phyloP scores from a whole-genome alignment of 2,329 filamentous ascomycete species.

The Botrytis fabae region DNA sequence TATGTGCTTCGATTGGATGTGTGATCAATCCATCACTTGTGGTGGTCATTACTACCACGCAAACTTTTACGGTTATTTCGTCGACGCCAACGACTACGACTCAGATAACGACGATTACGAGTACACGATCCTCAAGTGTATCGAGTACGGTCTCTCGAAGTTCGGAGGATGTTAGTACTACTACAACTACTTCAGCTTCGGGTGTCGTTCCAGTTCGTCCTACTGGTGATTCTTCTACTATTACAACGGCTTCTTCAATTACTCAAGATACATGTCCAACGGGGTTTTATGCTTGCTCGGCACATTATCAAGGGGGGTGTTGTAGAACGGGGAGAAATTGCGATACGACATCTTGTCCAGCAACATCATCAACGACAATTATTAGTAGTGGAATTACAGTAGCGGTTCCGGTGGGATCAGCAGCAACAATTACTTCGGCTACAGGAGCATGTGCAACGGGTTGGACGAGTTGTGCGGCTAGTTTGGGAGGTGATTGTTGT shows the following conservation, averaged over 20 bases:
- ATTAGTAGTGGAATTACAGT: slow-evolving; percentile 69
- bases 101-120: slow-evolving; percentile 40
- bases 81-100: slow-evolving; percentile 21
- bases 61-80: slow-evolving; percentile 26
- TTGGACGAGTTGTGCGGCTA: slow-evolving; percentile 71
- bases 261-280: slow-evolving; percentile 65
- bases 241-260: slow-evolving; percentile 31
- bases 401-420: slow-evolving; percentile 58
- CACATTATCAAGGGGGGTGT: slow-evolving; percentile 78
- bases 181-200: slow-evolving; percentile 44
- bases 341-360: slow-evolving; percentile 74
- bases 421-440: slow-evolving; percentile 45
- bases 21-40: slow-evolving; percentile 37
- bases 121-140: slow-evolving; percentile 9
- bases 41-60: slow-evolving; percentile 30
- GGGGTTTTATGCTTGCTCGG: slow-evolving; percentile 88
- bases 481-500: slow-evolving; percentile 79
- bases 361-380: slow-evolving; percentile 61
- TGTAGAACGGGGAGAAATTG: slow-evolving; percentile 88
- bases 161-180: slow-evolving; percentile 39
- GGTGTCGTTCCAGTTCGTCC: slow-evolving; percentile 51
- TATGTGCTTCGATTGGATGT: slow-evolving; percentile 71
- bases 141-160: slow-evolving; percentile 22
- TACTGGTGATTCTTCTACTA: slow-evolving; percentile 45
- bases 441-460: slow-evolving; percentile 66